Evolutionary conservation across 2,329 filamentous ascomycete species (phyloP).

Genomic region (Trichoderma oligosporum): DNA sequence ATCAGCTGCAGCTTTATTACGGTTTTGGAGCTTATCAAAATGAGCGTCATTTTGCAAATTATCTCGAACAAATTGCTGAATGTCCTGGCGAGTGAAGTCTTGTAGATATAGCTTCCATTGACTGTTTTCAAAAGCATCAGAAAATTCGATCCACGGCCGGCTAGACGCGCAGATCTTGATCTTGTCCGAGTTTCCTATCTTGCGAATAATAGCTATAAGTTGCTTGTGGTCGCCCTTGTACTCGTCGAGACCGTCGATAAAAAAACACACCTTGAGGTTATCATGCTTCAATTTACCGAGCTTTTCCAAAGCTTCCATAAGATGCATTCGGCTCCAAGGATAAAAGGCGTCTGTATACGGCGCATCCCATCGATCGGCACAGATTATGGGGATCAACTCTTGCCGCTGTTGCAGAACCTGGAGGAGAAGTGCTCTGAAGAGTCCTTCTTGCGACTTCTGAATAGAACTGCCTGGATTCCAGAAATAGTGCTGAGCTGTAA

Average conservation of each 20-base stretch:
- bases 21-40: slow-evolving; percentile 2
- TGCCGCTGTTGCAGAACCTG: slow-evolving; percentile 18
- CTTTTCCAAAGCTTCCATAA: neutral
- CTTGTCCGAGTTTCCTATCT: slow-evolving; percentile 1
- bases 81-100: slow-evolving; percentile 20
- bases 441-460: slow-evolving; percentile 20
- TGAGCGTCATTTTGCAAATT: neutral
- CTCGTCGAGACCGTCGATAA: slow-evolving; percentile 25
- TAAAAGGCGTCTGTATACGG: neutral
- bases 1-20: neutral
- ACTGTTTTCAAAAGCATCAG: neutral
- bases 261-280: slow-evolving; percentile 19
- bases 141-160: slow-evolving; percentile 19
- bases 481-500: slow-evolving; percentile 20
- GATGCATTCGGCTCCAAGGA: slow-evolving; percentile 1
- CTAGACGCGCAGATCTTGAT: slow-evolving; percentile 24
- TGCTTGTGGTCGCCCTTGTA: slow-evolving; percentile 19
- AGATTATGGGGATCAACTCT: neutral
- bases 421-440: slow-evolving; percentile 18
- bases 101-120: slow-evolving; percentile 20
- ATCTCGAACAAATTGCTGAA: slow-evolving; percentile 12
- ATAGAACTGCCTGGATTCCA: slow-evolving; percentile 19
- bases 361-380: slow-evolving; percentile 1
- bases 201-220: slow-evolving; percentile 6
- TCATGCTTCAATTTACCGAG: neutral